phyloP scores from a whole-genome alignment of 1,139 yeast genomes.

The Yamadazyma aaseri region DNA sequence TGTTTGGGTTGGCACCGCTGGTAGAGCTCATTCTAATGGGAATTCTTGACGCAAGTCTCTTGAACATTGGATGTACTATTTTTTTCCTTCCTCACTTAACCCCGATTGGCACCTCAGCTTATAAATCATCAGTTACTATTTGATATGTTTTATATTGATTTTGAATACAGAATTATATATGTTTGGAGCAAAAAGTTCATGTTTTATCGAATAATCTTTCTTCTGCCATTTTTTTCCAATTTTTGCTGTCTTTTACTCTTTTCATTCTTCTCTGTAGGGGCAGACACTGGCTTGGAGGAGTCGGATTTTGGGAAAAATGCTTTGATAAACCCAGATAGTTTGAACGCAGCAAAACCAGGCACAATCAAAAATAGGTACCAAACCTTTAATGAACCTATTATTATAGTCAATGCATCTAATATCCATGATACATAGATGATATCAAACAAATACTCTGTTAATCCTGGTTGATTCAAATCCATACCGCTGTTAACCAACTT shows the following conservation, averaged over 20 bases:
- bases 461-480: slow-evolving; percentile 63
- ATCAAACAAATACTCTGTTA: slow-evolving; percentile 78
- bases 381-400: slow-evolving; percentile 57
- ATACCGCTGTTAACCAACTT: slow-evolving; percentile 56
- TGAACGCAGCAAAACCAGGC: slow-evolving; percentile 57
- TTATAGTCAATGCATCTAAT: slow-evolving; percentile 53
- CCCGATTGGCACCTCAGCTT: too few species aligned
- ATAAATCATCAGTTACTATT: too few species aligned
- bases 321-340: slow-evolving; percentile 28
- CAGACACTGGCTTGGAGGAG: slow-evolving; percentile 2
- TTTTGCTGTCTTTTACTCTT: slow-evolving; percentile 19
- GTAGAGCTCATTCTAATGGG: slow-evolving; percentile 1
- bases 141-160: too few species aligned
- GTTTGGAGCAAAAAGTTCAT: too few species aligned
- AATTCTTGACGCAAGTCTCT: too few species aligned
- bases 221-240: slow-evolving; percentile 16
- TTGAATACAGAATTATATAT: too few species aligned
- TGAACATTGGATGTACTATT: too few species aligned
- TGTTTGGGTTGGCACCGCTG: not conserved
- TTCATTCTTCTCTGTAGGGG: slow-evolving; percentile 4
- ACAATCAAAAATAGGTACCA: slow-evolving; percentile 55
- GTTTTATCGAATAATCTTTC: slow-evolving; percentile 14
- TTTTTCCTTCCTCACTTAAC: too few species aligned
- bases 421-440: slow-evolving; percentile 68
- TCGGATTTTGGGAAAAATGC: slow-evolving; percentile 12